A percentile compares a stretch with the other conserved stretches of the same genome.
These are phyloP conservation scores for Aspergillus sp. DNA, from an alignment of 2,329 filamentous ascomycete species.

Conservation along the genomic window DNA sequence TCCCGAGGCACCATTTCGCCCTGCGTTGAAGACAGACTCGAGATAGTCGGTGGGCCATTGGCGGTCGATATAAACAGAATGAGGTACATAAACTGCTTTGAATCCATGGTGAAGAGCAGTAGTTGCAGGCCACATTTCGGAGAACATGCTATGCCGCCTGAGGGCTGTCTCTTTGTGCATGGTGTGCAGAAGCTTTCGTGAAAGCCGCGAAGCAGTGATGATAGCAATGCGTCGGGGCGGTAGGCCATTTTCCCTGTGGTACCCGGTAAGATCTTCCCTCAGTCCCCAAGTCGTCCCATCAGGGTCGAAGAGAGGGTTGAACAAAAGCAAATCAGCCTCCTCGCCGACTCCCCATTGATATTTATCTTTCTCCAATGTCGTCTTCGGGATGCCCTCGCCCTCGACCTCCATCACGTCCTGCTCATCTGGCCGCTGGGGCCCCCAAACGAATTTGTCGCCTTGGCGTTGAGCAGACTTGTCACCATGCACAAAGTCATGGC, in stretches of 20 bases:
- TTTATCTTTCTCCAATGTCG: constrained; percentile 72
- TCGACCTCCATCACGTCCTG: constrained; percentile 71
- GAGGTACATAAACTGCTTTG: constrained; percentile 88
- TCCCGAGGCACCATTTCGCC: constrained; percentile 71
- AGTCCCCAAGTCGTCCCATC: constrained; percentile 83
- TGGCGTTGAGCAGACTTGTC: constrained; percentile 32
- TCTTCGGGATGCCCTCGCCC: constrained; percentile 72
- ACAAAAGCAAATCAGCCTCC: constrained; percentile 85
- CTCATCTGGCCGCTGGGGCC: constrained; percentile 68
- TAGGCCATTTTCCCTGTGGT: constrained; percentile 63
- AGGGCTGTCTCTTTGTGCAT: constrained; percentile 91
- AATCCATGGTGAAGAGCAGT: constrained; percentile 86
- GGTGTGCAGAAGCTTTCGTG: constrained; percentile 70
- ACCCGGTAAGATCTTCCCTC: constrained; percentile 79
- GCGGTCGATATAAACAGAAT: constrained; percentile 84
- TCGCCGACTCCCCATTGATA: constrained; percentile 87
- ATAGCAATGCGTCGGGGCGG: constrained; percentile 79
- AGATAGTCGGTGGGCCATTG: constrained; percentile 80
- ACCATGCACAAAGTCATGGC: constrained; percentile 16
- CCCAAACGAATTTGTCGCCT: constrained; percentile 73
- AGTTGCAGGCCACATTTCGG: constrained; percentile 93
- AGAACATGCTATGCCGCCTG: constrained; percentile 85
- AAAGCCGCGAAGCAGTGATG: constrained; percentile 84
- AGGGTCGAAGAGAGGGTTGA: constrained; percentile 90
- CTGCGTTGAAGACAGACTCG: constrained; percentile 76